Base-by-base conservation (phyloP, 2,329 filamentous ascomycete genomes). In the Colletotrichum plurivorum region DNA sequence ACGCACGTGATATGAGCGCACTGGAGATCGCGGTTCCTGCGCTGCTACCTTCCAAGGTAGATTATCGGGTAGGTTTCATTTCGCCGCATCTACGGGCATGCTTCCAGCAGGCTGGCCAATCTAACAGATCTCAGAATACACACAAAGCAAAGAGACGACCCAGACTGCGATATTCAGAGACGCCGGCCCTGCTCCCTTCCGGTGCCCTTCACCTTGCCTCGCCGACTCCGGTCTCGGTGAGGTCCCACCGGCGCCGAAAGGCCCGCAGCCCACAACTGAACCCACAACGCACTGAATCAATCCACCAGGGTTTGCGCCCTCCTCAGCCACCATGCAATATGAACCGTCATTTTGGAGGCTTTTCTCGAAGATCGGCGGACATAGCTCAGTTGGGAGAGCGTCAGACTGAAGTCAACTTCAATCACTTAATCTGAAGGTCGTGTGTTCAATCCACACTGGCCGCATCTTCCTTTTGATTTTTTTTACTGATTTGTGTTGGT, bases 361-460 rank as follows among this genome's bases (percentile, higher is more conserved):
- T 2, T 13, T 43, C 10, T 31, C 36, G 43, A 52, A 43, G 27
- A 61, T 52, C 36, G 46, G 58, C 58, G 58, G 58, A 52, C 58
- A 61, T 61, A 52, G 58, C 58, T 61, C 58, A 61, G 57, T 52
- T 43, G 57, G 57, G 46, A 52, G 57, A 60, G 57, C 57, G 57
- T 60, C 57, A 58, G 20, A 52, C 20, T 27, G 49, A 27, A 27
- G 49, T 52, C 6, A 52, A 52, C 22, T 52, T 52, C 49, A 52
- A 25, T 52, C 49, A 16, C 20, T 27, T 27, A 51, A 51, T 51
- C 20, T 52, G 49, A 27, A 52, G 49, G 49, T 52, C 49, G 49
- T 52, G 54, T 56, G 54, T 56, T 56, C 54, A 45, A 56, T 58
- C 46, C 57, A 61, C 58, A 61, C 58, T 61, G 58, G 46, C 58